Evolutionary conservation across 345 rosid genomes (phyloP).

Genomic region (Luvunga scandens): DNA sequence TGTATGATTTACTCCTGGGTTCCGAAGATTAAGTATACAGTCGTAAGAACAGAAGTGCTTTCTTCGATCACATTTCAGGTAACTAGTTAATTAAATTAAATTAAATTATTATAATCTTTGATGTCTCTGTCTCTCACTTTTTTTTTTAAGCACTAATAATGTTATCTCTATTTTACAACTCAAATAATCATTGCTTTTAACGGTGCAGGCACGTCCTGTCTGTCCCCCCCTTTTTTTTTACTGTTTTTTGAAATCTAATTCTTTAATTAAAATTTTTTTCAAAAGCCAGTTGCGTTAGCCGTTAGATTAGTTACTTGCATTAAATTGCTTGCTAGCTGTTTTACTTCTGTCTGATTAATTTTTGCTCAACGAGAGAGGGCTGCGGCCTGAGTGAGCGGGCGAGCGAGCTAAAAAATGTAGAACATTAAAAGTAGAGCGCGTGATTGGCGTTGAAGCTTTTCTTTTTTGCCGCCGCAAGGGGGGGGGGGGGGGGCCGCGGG

Average conservation of each 20-base stretch:
- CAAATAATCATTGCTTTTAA: constrained; percentile 13
- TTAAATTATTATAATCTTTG: not conserved
- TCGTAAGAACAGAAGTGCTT: constrained; percentile 44
- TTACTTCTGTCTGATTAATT: not conserved
- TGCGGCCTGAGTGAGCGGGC: too few relatives aligned
- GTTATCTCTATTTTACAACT: too few relatives aligned
- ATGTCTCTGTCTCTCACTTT: not conserved
- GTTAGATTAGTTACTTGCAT: not conserved
- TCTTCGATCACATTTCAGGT: constrained; percentile 72
- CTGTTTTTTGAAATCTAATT: too few relatives aligned
- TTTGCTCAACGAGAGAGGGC: not conserved
- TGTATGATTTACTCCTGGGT: constrained; percentile 72
- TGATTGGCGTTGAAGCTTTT: constrained; percentile 30
- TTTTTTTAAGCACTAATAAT: not conserved
- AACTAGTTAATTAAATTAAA: not conserved
- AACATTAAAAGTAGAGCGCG: constrained; percentile 36
- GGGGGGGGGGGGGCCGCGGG: too few relatives aligned
- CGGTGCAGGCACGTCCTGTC: constrained; percentile 29
- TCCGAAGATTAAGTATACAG: constrained; percentile 53
- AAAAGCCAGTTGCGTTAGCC: too few relatives aligned
- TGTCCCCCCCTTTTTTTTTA: not conserved
- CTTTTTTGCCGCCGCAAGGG: not conserved
- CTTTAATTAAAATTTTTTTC: too few relatives aligned
- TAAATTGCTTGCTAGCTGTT: not conserved
- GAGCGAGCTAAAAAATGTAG: too few relatives aligned